Evolutionary conservation across 164 flowering plant genomes (phyloP).

Genomic region (Dillenia suffruticosa): DNA sequence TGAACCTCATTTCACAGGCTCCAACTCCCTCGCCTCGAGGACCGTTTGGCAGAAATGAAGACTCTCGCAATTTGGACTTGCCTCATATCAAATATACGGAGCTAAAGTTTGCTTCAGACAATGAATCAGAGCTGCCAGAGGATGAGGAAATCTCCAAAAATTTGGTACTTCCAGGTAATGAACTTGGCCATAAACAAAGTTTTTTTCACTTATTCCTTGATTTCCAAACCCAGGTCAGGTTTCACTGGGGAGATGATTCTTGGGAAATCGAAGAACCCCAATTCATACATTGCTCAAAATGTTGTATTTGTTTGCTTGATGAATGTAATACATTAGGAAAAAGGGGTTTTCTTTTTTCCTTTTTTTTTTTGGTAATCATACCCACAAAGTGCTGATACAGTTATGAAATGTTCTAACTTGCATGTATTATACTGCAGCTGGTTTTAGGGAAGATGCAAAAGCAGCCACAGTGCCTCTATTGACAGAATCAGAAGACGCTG

Average conservation of each 20-base stretch:
- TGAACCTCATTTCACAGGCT: conserved; percentile 24
- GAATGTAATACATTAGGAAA: too few species aligned
- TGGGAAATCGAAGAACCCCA: too few species aligned
- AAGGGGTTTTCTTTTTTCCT: too few species aligned
- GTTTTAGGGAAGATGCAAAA: conserved; percentile 28
- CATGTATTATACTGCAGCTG: too few species aligned
- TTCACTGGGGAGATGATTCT: too few species aligned
- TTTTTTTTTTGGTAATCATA: too few species aligned
- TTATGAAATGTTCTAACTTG: too few species aligned
- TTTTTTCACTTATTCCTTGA: neutral
- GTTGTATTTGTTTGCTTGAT: too few species aligned
- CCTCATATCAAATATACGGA: conserved; percentile 37
- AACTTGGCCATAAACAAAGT: conserved; percentile 17
- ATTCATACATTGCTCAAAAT: too few species aligned
- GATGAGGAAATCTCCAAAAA: conserved; percentile 25
- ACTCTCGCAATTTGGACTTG: conserved; percentile 23
- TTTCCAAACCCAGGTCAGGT: too few species aligned
- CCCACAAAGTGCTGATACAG: too few species aligned
- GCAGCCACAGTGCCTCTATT: conserved; percentile 30
- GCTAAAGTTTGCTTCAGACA: conserved; percentile 38
- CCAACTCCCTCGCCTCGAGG: conserved; percentile 57
- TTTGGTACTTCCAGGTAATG: conserved; percentile 11
- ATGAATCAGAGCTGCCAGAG: conserved; percentile 33
- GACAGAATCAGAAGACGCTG: conserved; percentile 42
- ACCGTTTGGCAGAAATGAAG: conserved; percentile 29